A percentile compares a stretch with the other conserved stretches of the same genome.
phyloP scores from a whole-genome alignment of 1,284 basidiomycete species.

The Cerioporus squamosus region DNA sequence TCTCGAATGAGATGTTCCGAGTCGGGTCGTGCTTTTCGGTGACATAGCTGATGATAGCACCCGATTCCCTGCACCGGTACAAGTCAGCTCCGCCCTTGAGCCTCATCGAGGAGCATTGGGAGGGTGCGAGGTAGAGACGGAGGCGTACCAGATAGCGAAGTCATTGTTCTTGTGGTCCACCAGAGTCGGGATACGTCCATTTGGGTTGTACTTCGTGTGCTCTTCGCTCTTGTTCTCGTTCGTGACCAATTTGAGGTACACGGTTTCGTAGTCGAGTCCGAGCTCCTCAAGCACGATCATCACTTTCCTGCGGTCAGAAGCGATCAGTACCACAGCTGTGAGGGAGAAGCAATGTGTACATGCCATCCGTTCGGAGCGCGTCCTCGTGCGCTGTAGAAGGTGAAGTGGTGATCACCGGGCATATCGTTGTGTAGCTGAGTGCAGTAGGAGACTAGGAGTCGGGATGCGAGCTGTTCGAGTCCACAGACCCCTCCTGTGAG shows the following conservation, averaged over 20 bases:
- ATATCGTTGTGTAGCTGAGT: neutral
- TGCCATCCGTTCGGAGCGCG: neutral
- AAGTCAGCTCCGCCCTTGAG: too few relatives aligned
- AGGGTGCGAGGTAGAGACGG: too few relatives aligned
- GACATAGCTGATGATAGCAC: slow-evolving; percentile 40
- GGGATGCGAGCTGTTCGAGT: too few relatives aligned
- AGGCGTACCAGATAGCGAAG: slow-evolving; percentile 23
- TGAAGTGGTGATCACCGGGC: slow-evolving; percentile 1
- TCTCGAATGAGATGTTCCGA: slow-evolving; percentile 32
- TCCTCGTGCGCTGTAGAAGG: neutral
- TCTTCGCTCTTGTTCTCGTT: slow-evolving; percentile 23
- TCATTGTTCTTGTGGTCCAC: slow-evolving; percentile 39
- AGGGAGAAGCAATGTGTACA: neutral
- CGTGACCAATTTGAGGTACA: slow-evolving; percentile 30
- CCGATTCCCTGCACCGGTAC: slow-evolving; percentile 32
- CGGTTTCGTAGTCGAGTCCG: slow-evolving; percentile 31
- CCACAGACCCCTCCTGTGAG: too few relatives aligned
- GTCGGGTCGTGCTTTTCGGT: slow-evolving; percentile 39
- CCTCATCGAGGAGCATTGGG: too few relatives aligned
- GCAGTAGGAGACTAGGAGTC: neutral
- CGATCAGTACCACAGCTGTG: neutral
- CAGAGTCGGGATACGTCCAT: slow-evolving; percentile 34
- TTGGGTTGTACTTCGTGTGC: slow-evolving; percentile 1
- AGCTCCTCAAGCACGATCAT: slow-evolving; percentile 32
- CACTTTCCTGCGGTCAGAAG: slow-evolving; percentile 19